Percentiles rank a stretch among this genome's conserved stretches.
phyloP scores from a whole-genome alignment of 2,329 filamentous ascomycete genomes.

The Rutstroemia sydowiana region DNA sequence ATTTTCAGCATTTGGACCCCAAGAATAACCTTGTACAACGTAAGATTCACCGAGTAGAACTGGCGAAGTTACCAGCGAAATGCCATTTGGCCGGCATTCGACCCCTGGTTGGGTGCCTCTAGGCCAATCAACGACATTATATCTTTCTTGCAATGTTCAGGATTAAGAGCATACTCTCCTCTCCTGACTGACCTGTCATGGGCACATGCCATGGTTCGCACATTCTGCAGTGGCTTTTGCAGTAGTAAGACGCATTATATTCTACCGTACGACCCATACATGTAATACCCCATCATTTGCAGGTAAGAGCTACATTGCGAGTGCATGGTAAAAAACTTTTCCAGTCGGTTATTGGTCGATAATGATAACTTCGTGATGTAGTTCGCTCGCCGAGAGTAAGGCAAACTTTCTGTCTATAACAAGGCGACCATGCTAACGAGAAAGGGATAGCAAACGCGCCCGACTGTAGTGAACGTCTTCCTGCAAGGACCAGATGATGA shows the following conservation, averaged over 20 bases:
- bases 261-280: neutral
- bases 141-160: neutral
- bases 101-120: neutral
- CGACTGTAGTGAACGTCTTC: slow-evolving; percentile 11
- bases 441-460: slow-evolving; percentile 12
- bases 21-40: neutral
- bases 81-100: neutral
- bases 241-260: neutral
- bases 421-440: slow-evolving; percentile 22
- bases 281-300: slow-evolving; percentile 5
- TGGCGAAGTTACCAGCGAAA: neutral
- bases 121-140: neutral
- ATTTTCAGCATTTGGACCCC: neutral
- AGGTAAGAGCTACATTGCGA: slow-evolving; percentile 1
- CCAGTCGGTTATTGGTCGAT: slow-evolving; percentile 3
- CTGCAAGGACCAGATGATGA: slow-evolving; percentile 17
- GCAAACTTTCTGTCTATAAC: slow-evolving; percentile 15
- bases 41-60: neutral
- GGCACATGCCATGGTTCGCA: neutral
- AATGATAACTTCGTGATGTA: slow-evolving; percentile 6
- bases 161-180: neutral
- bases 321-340: neutral
- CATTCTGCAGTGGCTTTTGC: neutral
- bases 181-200: neutral
- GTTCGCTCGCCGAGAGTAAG: slow-evolving; percentile 10